Conservation (phyloP, 495 filamentous ascomycete genomes). For the Pyronema domesticum region DNA sequence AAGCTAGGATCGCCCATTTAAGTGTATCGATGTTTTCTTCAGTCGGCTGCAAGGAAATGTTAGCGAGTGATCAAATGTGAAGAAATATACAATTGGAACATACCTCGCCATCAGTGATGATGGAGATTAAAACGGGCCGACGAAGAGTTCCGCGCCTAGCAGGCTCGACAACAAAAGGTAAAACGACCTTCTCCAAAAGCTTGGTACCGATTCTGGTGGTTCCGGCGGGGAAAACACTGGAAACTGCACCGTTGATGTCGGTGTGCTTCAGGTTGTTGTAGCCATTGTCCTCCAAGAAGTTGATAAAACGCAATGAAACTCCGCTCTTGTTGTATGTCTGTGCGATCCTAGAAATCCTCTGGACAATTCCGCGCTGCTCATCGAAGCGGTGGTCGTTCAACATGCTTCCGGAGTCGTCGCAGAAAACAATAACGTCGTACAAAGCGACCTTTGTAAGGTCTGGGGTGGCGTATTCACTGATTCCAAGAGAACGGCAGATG, state of each 20-base stretch:
- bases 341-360: constrained; percentile 1
- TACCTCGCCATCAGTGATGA: constrained; percentile 43
- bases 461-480: neutral
- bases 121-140: constrained; percentile 48
- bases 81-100: neutral
- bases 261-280: constrained; percentile 34
- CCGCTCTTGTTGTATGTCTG: constrained; percentile 2
- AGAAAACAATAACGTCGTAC: constrained; percentile 16
- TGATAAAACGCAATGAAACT: constrained; percentile 7
- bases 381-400: neutral
- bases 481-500: neutral
- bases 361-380: neutral
- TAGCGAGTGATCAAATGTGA: neutral
- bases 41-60: constrained; percentile 2
- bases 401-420: constrained; percentile 16
- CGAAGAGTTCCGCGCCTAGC: constrained; percentile 33
- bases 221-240: constrained; percentile 39
- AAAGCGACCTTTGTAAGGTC: constrained; percentile 11
- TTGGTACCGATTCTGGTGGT: constrained; percentile 46
- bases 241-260: constrained; percentile 37
- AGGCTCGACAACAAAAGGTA: constrained; percentile 36
- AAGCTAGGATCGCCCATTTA: constrained; percentile 4
- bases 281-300: constrained; percentile 5
- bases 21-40: constrained; percentile 6
- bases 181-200: constrained; percentile 40